Base-by-base conservation (phyloP, 768 basidiomycete genomes). In the Termitomyces titanicus region DNA sequence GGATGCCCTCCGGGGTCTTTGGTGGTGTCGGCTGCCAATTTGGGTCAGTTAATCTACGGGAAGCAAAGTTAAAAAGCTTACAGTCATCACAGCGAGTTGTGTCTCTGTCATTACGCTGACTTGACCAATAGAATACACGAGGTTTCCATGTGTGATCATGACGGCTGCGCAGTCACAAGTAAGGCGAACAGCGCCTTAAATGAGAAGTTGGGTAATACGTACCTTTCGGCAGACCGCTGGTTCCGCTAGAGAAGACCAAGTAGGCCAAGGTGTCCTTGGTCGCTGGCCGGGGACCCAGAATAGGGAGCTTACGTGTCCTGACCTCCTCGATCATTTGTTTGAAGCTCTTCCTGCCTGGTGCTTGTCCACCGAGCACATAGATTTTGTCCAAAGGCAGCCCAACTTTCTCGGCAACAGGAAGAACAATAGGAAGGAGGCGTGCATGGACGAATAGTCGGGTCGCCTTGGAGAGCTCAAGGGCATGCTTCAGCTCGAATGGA, bases 141-240 rank as follows among this genome's bases (percentile, higher is more conserved):
- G 43, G 64, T 88, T 89, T 46, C 81, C 81, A 61, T 89, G 87
- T 0, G 87, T 81, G 25, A 87, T 80, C 86, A 84, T 86, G n/a
- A 89, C 83, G 7, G 80, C 88, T 89, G 57, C 4, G 17, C 15
- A 20, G 10, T 9, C 18, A 10, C 54, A 6, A 33, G 43, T 17
- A 10, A 17, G n/a, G n/a, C n/a, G n/a, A n/a, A n/a, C n/a, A n/a
- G n/a, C n/a, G n/a, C n/a, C n/a, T n/a, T n/a, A n/a, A n/a, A n/a
- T n/a, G n/a, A n/a, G n/a, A n/a, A n/a, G n/a, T n/a, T n/a, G n/a
- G n/a, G 11, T 17, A 2, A 13, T 39, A 48, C 54, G 15, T 18
- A 66, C 65, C 65, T 59, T 66, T 66, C 1, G 64, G 65, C 2
- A 63, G 56, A 10, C 65, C 65, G 38, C 60, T 64, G 3, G 65